A percentile compares a stretch with the other conserved stretches of the same genome.
These are phyloP conservation scores for Brassica cretica DNA, from an alignment of 345 rosid species.

Conservation along the genomic window DNA sequence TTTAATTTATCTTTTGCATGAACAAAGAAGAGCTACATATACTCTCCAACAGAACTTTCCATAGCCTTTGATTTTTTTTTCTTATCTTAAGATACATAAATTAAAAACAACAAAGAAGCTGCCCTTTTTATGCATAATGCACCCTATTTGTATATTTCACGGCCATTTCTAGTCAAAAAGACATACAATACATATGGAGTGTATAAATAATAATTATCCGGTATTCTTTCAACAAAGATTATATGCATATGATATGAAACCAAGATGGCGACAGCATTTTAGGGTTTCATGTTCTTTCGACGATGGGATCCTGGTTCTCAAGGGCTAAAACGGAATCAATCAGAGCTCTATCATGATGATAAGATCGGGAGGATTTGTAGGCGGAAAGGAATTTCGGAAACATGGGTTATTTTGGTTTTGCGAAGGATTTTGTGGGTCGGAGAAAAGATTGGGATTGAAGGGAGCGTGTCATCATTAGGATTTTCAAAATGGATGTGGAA, in stretches of 20 bases:
- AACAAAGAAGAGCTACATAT: conserved; percentile 42
- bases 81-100: conserved; percentile 9
- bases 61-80: conserved; percentile 38
- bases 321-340: too few species aligned
- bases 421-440: too few species aligned
- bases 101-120: not conserved
- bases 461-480: too few species aligned
- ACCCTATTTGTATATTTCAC: not conserved
- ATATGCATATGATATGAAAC: conserved; percentile 22
- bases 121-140: not conserved
- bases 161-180: not conserved
- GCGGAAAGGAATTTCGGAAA: too few species aligned
- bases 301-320: too few species aligned
- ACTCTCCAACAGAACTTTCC: conserved; percentile 30
- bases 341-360: too few species aligned
- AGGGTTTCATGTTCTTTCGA: too few species aligned
- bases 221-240: conserved; percentile 2
- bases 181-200: not conserved
- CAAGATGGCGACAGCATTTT: too few species aligned
- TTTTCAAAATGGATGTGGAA: too few species aligned
- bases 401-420: too few species aligned
- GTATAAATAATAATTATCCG: not conserved
- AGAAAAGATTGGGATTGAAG: too few species aligned
- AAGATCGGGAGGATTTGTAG: too few species aligned
- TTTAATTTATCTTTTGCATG: conserved; percentile 34